Percentiles rank a stretch among this genome's conserved stretches.
phyloP scores from a whole-genome alignment of 164 flowering plant genomes.

The Stephania cephalantha region DNA sequence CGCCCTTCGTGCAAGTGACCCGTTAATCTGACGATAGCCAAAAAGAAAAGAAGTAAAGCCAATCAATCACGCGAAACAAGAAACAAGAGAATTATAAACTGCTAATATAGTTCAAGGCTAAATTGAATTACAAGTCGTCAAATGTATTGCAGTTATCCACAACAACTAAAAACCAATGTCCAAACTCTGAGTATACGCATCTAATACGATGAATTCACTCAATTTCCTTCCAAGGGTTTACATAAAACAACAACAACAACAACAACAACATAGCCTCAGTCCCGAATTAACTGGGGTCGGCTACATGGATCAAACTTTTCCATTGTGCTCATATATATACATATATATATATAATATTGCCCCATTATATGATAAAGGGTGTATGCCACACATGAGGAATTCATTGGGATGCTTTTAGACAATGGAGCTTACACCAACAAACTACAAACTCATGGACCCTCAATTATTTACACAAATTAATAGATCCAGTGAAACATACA shows the following conservation, averaged over 20 bases:
- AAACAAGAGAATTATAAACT: neutral
- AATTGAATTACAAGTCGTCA: neutral
- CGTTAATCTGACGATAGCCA: conserved; percentile 19
- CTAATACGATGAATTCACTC: neutral
- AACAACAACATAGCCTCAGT: no score
- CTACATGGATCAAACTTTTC: no score
- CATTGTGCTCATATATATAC: neutral
- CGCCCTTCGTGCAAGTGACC: conserved; percentile 29
- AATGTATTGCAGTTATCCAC: neutral
- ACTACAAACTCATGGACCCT: neutral
- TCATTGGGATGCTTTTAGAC: no score
- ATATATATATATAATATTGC: neutral
- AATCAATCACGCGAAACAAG: neutral
- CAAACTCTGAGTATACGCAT: neutral
- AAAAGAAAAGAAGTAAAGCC: neutral
- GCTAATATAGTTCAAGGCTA: neutral
- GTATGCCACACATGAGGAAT: neutral
- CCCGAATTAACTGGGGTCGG: no score
- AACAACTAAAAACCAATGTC: neutral
- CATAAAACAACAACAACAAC: no score
- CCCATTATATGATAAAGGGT: neutral
- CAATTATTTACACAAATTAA: neutral
- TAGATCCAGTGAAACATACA: neutral
- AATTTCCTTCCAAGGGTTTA: neutral
- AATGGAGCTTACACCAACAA: no score